Evolutionary conservation across 257 asterid species (phyloP), one percentile per base, ranked within the genome.

Genomic region (Solanum acaule): DNA sequence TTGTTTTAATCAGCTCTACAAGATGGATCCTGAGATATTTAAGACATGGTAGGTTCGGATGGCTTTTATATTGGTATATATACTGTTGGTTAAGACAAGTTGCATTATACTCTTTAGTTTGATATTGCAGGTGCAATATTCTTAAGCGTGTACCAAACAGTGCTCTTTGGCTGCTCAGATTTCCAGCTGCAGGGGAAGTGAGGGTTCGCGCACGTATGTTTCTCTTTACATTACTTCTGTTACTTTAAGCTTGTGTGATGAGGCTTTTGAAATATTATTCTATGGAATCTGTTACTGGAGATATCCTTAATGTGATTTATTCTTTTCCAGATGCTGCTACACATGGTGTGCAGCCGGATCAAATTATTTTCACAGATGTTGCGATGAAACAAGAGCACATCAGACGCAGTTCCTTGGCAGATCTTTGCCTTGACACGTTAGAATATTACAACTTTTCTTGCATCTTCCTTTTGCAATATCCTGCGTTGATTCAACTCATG

Each of bases 381-480:
- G 99, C 99, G 44, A 94, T 96, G 99, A 97, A 97, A 86, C 98
- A 95, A 87, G 99, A 97, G 92, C 99, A 97, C 89, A 97, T 97
- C 68, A 93, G 94, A 89, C 99, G 99, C 88, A 97, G 99, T 91
- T 71, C 99, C 82, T 89, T 97, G 85, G 99, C 99, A 14, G 99
- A 97, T 89, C 95, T 97, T 82, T 96, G 92, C 89, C 98, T 97
- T 31, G 99, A 97, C 89, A 94, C 99, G 99, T 97, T 94, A 78
- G 82, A 95, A 65, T 65, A 83, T 86, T 18, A 65, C 7, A 35
- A 52, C 11, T 78, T 29, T 18, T 52, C 34, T 76, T 61, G 34
- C 44, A 87, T 84, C 83, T 89, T 73, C 18, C 88, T 72, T 65
- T 90, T 90, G 52, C 72, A 82, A 49, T 82, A 49, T 29, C 37